Evolutionary conservation across 257 asterid species (phyloP).

Genomic region (Ocimum tenuiflorum): DNA sequence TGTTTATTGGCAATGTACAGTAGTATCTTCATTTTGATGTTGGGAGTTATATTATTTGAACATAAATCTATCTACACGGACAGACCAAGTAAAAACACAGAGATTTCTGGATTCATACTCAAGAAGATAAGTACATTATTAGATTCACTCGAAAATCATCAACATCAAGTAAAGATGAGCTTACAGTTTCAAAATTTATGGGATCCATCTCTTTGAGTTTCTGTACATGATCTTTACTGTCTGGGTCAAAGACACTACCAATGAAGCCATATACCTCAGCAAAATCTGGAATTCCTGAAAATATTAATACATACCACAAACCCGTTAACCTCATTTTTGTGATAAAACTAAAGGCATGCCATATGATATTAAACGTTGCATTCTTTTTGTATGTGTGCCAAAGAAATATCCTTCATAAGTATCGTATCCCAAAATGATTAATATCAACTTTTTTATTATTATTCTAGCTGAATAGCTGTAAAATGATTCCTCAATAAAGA

Average conservation of each 20-base stretch:
- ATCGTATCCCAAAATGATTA: neutral
- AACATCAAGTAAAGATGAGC: constrained; percentile 23
- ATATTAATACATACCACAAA: constrained; percentile 1
- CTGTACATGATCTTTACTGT: constrained; percentile 58
- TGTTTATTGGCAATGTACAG: too few species aligned
- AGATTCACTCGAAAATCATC: neutral
- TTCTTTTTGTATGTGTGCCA: neutral
- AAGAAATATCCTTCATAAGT: neutral
- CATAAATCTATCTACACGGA: neutral
- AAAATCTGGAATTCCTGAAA: constrained; percentile 82
- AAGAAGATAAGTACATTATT: neutral
- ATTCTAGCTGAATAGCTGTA: neutral
- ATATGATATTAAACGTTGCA: neutral
- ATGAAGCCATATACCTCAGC: constrained; percentile 91
- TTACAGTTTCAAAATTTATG: constrained; percentile 83
- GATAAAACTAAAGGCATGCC: neutral
- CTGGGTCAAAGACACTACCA: constrained; percentile 93
- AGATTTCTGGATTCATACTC: neutral
- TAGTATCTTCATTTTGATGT: too few species aligned
- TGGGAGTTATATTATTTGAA: too few species aligned
- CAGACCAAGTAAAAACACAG: too few species aligned
- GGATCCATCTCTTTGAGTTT: constrained; percentile 99
- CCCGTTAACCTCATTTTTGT: neutral
- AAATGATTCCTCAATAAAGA: neutral
- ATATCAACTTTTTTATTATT: too few species aligned